Percentiles rank a stretch among this genome's conserved stretches.
phyloP scores from a whole-genome alignment of 2,329 filamentous ascomycete genomes.

The Stachybotrys chartarum region DNA sequence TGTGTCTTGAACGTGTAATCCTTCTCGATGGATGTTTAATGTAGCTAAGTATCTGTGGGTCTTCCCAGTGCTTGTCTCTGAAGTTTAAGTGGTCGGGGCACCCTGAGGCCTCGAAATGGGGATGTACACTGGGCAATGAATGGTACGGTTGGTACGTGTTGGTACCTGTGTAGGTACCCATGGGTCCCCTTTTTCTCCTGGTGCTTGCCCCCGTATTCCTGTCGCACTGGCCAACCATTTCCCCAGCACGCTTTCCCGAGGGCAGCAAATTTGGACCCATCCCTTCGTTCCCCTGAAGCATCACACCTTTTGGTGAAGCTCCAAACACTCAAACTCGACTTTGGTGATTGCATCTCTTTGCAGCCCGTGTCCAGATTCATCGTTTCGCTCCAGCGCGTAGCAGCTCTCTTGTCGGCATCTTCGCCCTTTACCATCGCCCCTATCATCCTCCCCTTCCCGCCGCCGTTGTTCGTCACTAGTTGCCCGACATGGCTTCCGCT shows the following conservation, averaged over 20 bases:
- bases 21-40: too few species aligned
- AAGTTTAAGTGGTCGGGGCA: too few species aligned
- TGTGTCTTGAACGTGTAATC: too few species aligned
- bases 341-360: neutral
- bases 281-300: conserved; percentile 26
- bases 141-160: too few species aligned
- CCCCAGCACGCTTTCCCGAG: conserved; percentile 9
- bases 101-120: conserved; percentile 1
- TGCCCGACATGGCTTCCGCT: conserved; percentile 47
- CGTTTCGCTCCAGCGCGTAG: neutral
- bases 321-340: conserved; percentile 7
- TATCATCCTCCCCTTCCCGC: conserved; percentile 4
- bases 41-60: too few species aligned
- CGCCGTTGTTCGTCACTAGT: conserved; percentile 2
- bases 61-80: too few species aligned
- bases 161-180: neutral
- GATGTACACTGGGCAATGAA: conserved; percentile 2
- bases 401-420: neutral
- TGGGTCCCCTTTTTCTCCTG: conserved; percentile 5
- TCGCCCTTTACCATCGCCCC: neutral
- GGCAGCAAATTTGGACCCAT: conserved; percentile 19
- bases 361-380: neutral
- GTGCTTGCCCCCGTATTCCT: conserved; percentile 12
- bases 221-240: conserved; percentile 21
- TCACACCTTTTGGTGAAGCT: conserved; percentile 11